A percentile compares a stretch with the other conserved stretches of the same genome.
Evolutionary conservation across 192 early-diverging fungal species (phyloP).

Genomic region (Hyaloraphidium curvatum): DNA sequence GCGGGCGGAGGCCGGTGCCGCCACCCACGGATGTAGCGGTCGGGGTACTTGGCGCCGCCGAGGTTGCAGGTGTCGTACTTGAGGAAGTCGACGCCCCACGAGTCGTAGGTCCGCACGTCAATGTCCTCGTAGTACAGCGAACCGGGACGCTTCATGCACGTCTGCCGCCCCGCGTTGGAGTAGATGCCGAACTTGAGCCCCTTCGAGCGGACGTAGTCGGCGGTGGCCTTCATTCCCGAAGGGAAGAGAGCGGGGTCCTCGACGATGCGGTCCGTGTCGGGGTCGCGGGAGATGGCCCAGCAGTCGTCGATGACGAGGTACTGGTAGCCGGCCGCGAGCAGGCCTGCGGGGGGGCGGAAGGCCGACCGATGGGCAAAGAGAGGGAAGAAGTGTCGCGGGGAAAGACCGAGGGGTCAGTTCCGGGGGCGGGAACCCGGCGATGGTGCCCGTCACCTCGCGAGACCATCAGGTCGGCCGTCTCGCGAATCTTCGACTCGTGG

Average conservation of each 20-base stretch:
- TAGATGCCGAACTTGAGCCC: constrained; percentile 23
- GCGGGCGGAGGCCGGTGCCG: no score
- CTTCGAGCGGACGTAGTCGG: constrained; percentile 27
- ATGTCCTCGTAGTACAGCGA: constrained; percentile 19
- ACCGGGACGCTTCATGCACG: constrained; percentile 29
- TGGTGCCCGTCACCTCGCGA: no score
- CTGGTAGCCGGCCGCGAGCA: constrained; percentile 23
- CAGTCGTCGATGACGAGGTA: constrained; percentile 39
- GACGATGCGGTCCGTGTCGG: constrained; percentile 9
- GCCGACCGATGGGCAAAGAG: background rate
- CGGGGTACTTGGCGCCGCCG: no score
- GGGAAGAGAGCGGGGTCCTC: constrained; percentile 26
- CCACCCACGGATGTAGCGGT: no score
- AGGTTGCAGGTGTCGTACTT: constrained; percentile 48
- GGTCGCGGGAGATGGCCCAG: constrained; percentile 24
- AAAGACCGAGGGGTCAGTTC: no score
- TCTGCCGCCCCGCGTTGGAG: constrained; percentile 12
- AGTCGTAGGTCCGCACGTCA: constrained; percentile 27
- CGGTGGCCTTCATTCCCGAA: constrained; percentile 24
- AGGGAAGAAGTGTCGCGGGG: background rate
- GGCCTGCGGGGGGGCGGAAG: constrained; percentile 11
- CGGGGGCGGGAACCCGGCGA: no score
- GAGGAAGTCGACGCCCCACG: constrained; percentile 37
- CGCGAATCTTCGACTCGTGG: constrained; percentile 24
- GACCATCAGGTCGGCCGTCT: constrained; percentile 26